Percentiles rank a stretch among this genome's conserved stretches.
phyloP scores from a whole-genome alignment of 305 asterid species.

The Fraxinus albicans region DNA sequence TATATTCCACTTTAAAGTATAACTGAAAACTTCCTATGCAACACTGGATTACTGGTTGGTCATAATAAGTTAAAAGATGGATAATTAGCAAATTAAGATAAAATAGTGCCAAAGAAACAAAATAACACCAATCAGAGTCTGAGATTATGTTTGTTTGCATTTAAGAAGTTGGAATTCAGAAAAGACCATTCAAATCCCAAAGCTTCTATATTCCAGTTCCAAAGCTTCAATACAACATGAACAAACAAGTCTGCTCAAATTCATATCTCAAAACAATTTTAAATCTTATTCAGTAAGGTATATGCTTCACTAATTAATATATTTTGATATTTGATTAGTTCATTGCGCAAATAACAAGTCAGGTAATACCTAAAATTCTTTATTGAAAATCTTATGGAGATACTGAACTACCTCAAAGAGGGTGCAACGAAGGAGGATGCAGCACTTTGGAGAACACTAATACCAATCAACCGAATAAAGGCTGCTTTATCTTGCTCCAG shows the following conservation, averaged over 20 bases:
- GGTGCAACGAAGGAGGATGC: constrained; percentile 98
- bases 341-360: neutral
- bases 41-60: neutral
- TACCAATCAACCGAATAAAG: constrained; percentile 80
- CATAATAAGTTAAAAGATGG: neutral
- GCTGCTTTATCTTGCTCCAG: constrained; percentile 94
- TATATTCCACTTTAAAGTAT: neutral
- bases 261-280: constrained; percentile 2
- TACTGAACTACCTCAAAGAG: constrained; percentile 70
- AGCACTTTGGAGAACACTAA: constrained; percentile 96
- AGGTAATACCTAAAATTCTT: neutral
- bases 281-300: constrained; percentile 3
- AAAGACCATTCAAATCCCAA: neutral
- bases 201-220: neutral
- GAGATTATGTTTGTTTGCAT: neutral
- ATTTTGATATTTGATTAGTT: neutral
- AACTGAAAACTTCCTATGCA: neutral
- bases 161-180: neutral
- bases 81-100: neutral
- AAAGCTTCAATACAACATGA: constrained; percentile 11
- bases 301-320: neutral
- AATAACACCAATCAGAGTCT: neutral
- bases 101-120: neutral
- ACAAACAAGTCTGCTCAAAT: constrained; percentile 14
- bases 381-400: constrained; percentile 15